Evolutionary conservation across 192 early-diverging fungal genomes (phyloP), one percentile per base, ranked within the genome.

Genomic region (Helicostylum pulchrum): DNA sequence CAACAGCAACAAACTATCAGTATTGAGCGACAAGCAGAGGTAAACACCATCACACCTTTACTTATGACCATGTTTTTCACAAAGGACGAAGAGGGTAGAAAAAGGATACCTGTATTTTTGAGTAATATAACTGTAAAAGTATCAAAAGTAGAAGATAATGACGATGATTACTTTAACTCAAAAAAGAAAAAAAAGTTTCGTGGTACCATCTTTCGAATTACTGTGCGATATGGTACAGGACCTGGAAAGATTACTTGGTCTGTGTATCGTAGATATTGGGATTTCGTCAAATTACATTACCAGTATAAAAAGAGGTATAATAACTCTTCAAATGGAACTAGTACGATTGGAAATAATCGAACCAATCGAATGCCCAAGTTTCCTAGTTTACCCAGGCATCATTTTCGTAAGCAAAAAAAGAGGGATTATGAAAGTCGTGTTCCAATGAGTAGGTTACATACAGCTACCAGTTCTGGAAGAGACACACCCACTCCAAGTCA

Each of bases 201-300:
- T 11, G 19, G 10, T 23, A 62, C 60, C 8, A 49, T 34, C 5
- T 67, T 44, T 12, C 15, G 31, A 43, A 42, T 59, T 0, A 12
- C 14, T 21, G 57, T 67, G 26, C 1, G 45, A 19, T 67, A 67
- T 32, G 65, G 65, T 49, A 31, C 26, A 7, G 57, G 57, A 7
- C 42, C 57, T 6, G 21, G 43, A 36, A 50, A 43, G 6, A 60
- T 65, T 21, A 26, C 67, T 26, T 74, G 72, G 72, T 43, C 50
- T 7, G 46, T 74, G 0, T 64, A 64, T 36, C 65, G 72, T 31
- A 55, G 55, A 3, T 74, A 68, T 20, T 53, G 72, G 56, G 72
- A 74, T 45, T 65, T 74, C 52, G 50, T 68, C 39, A 68, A 68
- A 14, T 50, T 74, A 19, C 72, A 74, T 64, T 74, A 74, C 21